A percentile compares a stretch with the other conserved stretches of the same genome.
phyloP scores from a whole-genome alignment of 306 rosid species.

The Psophocarpus tetragonolobus region DNA sequence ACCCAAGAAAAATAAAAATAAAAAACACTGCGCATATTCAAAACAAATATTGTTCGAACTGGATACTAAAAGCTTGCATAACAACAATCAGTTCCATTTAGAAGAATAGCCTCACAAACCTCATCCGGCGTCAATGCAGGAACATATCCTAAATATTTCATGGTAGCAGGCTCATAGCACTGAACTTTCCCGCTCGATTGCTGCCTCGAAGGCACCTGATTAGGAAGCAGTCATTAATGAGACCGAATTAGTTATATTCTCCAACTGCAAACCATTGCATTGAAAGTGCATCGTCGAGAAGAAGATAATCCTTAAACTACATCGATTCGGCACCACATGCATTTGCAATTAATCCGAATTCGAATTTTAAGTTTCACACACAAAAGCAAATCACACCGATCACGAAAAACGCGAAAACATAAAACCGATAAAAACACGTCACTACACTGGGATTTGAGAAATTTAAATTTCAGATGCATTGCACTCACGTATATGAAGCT shows the following conservation, averaged over 20 bases:
- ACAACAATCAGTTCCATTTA: not conserved
- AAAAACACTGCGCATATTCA: not conserved
- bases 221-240: constrained; percentile 25
- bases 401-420: constrained; percentile 23
- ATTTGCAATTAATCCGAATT: not conserved
- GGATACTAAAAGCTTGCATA: not conserved
- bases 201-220: constrained; percentile 89
- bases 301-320: not conserved
- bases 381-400: constrained; percentile 21
- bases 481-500: constrained; percentile 80
- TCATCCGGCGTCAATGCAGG: constrained; percentile 72
- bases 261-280: constrained; percentile 8
- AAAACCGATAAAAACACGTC: not conserved
- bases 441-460: not conserved
- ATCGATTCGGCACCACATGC: constrained; percentile 1
- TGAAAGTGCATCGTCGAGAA: not conserved
- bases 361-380: not conserved
- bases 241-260: constrained; percentile 18
- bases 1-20: not conserved
- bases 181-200: constrained; percentile 72
- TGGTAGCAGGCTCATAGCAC: constrained; percentile 95
- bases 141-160: constrained; percentile 86
- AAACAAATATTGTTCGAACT: not conserved
- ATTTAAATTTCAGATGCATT: constrained; percentile 8
- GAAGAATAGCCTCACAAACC: constrained; percentile 54